A percentile compares a stretch with the other conserved stretches of the same genome.
Evolutionary conservation across 208 protist genomes (phyloP).

Genomic region (Vickermania spadyakhi): DNA sequence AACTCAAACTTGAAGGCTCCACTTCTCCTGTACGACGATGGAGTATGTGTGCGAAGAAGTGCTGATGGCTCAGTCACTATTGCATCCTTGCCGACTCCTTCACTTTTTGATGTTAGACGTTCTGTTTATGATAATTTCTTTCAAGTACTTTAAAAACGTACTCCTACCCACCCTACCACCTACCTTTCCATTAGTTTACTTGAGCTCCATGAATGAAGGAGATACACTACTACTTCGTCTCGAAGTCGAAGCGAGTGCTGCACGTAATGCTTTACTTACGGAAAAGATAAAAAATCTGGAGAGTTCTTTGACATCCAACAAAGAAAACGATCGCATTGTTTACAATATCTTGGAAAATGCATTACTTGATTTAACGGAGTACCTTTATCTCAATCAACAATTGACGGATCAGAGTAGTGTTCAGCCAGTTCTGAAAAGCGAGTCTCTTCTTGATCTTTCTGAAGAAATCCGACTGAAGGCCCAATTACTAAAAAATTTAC

Average conservation of each 20-base stretch:
- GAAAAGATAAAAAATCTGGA: conserved; percentile 1
- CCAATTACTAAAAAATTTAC: too few relatives aligned
- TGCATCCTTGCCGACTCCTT: conserved; percentile 64
- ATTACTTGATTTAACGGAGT: neutral
- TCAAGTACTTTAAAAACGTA: conserved; percentile 38
- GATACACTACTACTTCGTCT: conserved; percentile 41
- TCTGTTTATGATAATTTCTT: conserved; percentile 74
- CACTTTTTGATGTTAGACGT: conserved; percentile 60
- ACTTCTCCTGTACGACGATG: conserved; percentile 74
- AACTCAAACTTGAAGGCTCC: conserved; percentile 68
- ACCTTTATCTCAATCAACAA: too few relatives aligned
- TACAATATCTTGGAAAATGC: neutral
- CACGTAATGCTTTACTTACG: conserved; percentile 39
- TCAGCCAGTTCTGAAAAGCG: too few relatives aligned
- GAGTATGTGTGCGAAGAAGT: conserved; percentile 65
- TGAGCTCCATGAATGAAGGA: conserved; percentile 16
- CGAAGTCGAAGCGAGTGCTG: conserved; percentile 65
- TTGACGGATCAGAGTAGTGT: too few relatives aligned
- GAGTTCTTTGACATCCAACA: neutral
- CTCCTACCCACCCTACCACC: neutral
- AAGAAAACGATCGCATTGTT: neutral
- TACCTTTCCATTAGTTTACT: neutral
- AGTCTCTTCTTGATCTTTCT: too few relatives aligned
- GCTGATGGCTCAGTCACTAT: conserved; percentile 66
- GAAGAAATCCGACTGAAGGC: too few relatives aligned